Percentiles rank a stretch among this genome's conserved stretches.
Conservation (phyloP, 2,329 filamentous ascomycete species). For the Alternaria atra region DNA sequence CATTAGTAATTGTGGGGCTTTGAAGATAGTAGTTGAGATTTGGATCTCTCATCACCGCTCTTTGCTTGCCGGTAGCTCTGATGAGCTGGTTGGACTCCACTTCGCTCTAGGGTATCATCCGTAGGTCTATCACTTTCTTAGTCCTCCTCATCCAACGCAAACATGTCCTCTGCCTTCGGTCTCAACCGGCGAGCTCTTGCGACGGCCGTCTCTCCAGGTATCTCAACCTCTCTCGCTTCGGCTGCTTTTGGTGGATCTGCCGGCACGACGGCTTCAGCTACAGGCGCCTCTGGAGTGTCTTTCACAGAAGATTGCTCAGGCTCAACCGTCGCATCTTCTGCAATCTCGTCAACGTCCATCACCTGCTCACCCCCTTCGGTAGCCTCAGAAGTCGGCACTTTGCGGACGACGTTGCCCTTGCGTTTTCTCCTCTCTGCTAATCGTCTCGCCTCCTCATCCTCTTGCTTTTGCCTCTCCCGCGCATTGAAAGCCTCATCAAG, state of each 20-base stretch:
- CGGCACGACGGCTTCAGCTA: not conserved
- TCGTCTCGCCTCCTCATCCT: conserved; percentile 73
- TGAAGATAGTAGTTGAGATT: not conserved
- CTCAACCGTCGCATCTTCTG: not conserved
- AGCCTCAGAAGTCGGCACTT: conserved; percentile 13
- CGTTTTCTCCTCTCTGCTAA: conserved; percentile 59
- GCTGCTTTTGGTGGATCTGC: not conserved
- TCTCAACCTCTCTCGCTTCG: conserved; percentile 15
- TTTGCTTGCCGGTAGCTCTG: not conserved
- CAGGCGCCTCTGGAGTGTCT: not conserved
- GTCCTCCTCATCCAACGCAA: conserved; percentile 41
- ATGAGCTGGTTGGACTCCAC: not conserved
- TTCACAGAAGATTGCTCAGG: not conserved
- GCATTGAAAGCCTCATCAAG: conserved; percentile 43
- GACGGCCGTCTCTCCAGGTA: conserved; percentile 46
- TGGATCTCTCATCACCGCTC: conserved; percentile 1
- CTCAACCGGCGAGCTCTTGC: conserved; percentile 46
- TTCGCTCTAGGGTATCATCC: conserved; percentile 14
- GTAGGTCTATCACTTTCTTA: not conserved
- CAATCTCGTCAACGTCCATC: conserved; percentile 31
- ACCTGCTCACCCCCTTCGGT: conserved; percentile 26
- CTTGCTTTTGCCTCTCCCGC: conserved; percentile 51
- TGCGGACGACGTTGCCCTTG: conserved; percentile 26
- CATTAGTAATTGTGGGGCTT: not conserved
- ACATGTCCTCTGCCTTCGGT: conserved; percentile 53